A percentile compares a stretch with the other conserved stretches of the same genome.
Conservation (phyloP, 2,329 filamentous ascomycete genomes). For the Knufia petricola region DNA sequence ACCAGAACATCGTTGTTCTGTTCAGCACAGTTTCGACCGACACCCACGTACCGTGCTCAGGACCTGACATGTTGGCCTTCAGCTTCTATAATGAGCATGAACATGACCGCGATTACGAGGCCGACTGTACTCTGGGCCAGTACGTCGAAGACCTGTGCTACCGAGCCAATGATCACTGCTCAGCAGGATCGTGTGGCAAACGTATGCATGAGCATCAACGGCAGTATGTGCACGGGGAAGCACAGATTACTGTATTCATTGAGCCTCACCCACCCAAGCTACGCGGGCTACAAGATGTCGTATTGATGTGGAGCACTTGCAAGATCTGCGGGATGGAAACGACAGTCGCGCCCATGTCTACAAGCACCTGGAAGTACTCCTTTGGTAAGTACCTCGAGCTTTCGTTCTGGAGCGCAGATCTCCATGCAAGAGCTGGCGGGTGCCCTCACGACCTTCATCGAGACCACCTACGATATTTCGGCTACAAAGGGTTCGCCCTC, state of each 20-base stretch:
- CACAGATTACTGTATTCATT: constrained; percentile 83
- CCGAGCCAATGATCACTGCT: constrained; percentile 65
- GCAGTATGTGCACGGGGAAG: constrained; percentile 94
- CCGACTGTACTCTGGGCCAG: constrained; percentile 87
- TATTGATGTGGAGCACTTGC: constrained; percentile 97
- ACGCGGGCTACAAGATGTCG: constrained; percentile 59
- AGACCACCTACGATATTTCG: constrained; percentile 88
- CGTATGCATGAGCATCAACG: constrained; percentile 88
- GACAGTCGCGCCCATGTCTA: constrained; percentile 80
- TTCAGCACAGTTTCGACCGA: constrained; percentile 90
- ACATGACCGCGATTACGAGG: constrained; percentile 55
- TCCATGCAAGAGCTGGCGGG: constrained; percentile 62
- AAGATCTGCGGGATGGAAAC: constrained; percentile 87
- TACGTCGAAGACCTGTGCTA: constrained; percentile 87
- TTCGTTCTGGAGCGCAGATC: constrained; percentile 83
- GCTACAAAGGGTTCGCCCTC: constrained; percentile 73
- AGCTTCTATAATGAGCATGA: constrained; percentile 90
- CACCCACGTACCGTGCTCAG: constrained; percentile 85
- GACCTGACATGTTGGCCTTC: constrained; percentile 80
- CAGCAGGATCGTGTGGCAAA: constrained; percentile 73
- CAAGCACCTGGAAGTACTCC: constrained; percentile 94
- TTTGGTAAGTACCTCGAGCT: constrained; percentile 98
- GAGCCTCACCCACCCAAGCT: constrained; percentile 62
- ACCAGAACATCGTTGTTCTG: constrained; percentile 91
- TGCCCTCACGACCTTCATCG: constrained; percentile 89